Evolutionary conservation across 495 filamentous ascomycete species (phyloP), one percentile per base, ranked within the genome.

Genomic region (Penicillium fimorum): DNA sequence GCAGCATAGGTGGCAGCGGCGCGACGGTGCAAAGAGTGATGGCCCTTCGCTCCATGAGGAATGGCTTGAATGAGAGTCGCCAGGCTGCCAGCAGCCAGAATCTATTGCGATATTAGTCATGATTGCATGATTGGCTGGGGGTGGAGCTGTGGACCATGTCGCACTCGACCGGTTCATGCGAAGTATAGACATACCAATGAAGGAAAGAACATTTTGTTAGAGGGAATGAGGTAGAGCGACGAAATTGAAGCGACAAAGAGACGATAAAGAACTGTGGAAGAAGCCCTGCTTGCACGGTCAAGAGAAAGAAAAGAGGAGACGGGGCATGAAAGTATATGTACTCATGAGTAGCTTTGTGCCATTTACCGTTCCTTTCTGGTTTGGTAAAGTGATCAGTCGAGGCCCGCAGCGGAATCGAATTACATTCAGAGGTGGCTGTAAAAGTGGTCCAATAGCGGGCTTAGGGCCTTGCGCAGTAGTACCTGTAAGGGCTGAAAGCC

Each of bases 81-180:
- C 61, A 69, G 66, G 61, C 66, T 69, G 66, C 66, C 66, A 63
- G 66, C 66, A 69, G 66, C 66, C 56, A 69, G 49, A 51, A 69
- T 46, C 63, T 65, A 30, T 17, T 20, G 25, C 10, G 9, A 56
- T 5, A 29, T 53, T 29, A 45, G 48, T 35, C 24, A 56, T 24
- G 30, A 35, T 29, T 53, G 42, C n/a, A 17, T n/a, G 35, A 6
- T 20, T 20, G 44, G 27, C 5, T 5, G n/a, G 27, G 32, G 33
- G 53, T 47, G 57, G 32, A 29, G 41, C 17, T 51, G 42, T 38
- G 41, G 38, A 30, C 41, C 32, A 47, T 13, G 37, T 17, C 27
- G 7, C 11, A 12, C 24, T 20, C 7, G 32, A 44, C 41, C 18
- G 33, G 17, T 25, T 40, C 9, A 25, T 35, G 29, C 17, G 32